Evolutionary conservation across 305 asterid species (phyloP).

Genomic region (Plantago coronopus): DNA sequence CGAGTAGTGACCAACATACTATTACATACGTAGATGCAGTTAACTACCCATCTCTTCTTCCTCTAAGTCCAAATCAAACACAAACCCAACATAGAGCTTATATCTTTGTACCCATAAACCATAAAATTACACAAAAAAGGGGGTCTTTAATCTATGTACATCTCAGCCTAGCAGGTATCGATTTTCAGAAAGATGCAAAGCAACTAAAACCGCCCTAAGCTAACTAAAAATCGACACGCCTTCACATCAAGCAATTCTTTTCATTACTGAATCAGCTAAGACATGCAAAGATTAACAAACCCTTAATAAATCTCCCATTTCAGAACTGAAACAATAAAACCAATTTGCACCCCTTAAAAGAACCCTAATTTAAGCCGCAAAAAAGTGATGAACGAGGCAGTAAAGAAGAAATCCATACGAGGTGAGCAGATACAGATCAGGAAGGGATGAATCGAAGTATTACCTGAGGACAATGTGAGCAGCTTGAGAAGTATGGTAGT

Average conservation of each 20-base stretch:
- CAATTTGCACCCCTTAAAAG: conserved; percentile 7
- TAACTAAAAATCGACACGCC: background rate
- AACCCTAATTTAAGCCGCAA: conserved; percentile 32
- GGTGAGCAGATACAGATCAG: conserved; percentile 4
- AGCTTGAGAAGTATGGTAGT: conserved; percentile 24
- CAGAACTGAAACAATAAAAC: background rate
- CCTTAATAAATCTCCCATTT: conserved; percentile 3
- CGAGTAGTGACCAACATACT: background rate
- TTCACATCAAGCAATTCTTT: background rate
- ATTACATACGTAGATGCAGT: background rate
- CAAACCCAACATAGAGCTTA: background rate
- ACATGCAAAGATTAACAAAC: background rate
- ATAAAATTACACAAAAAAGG: background rate
- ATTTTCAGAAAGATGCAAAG: conserved; percentile 9
- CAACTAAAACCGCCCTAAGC: conserved; percentile 2
- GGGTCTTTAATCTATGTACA: background rate
- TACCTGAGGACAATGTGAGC: conserved; percentile 25
- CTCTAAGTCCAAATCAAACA: background rate
- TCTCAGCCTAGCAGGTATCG: background rate
- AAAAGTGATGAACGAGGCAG: background rate
- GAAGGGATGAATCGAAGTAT: conserved; percentile 18
- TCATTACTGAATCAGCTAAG: background rate
- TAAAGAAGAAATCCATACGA: no score
- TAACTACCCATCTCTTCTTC: background rate
- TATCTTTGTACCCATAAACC: background rate